Conservation (phyloP, 345 rosid genomes). For the Syzygium aqueum region DNA sequence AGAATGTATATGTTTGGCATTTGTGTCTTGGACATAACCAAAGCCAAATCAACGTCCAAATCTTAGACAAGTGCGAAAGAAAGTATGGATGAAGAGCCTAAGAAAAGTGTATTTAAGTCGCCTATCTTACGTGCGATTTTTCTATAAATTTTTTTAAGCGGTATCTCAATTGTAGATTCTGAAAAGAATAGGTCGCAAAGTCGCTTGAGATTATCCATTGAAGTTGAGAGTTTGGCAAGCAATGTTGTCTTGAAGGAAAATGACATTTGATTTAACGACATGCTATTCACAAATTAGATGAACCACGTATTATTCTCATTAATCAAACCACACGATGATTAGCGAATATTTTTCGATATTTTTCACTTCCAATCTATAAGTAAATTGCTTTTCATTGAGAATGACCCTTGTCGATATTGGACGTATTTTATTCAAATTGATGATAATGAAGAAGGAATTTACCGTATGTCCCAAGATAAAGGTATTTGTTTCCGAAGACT, state of each 20-base stretch:
- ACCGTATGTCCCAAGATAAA: slow-evolving; percentile 75
- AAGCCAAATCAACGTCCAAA: not conserved
- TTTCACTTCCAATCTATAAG: not conserved
- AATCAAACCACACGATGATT: not conserved
- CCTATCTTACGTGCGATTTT: not conserved
- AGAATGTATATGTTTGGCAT: not conserved
- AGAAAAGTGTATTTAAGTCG: not conserved
- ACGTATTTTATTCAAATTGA: not conserved
- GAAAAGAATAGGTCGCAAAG: not conserved
- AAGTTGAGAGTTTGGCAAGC: not conserved
- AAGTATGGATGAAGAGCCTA: not conserved
- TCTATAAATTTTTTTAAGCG: not conserved
- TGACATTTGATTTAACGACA: not conserved
- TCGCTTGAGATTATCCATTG: not conserved
- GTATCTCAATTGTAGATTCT: not conserved
- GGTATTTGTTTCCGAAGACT: slow-evolving; percentile 71
- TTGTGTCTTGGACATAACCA: not conserved
- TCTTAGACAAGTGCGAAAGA: not conserved
- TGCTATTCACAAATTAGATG: not conserved
- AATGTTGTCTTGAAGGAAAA: not conserved
- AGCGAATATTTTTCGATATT: not conserved
- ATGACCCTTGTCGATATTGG: no score
- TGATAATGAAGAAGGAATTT: not conserved
- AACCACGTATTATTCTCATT: not conserved
- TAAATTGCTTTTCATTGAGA: not conserved